Evolutionary conservation across 2,329 filamentous ascomycete genomes (phyloP).

Genomic region (Trichoderma harzianum): DNA sequence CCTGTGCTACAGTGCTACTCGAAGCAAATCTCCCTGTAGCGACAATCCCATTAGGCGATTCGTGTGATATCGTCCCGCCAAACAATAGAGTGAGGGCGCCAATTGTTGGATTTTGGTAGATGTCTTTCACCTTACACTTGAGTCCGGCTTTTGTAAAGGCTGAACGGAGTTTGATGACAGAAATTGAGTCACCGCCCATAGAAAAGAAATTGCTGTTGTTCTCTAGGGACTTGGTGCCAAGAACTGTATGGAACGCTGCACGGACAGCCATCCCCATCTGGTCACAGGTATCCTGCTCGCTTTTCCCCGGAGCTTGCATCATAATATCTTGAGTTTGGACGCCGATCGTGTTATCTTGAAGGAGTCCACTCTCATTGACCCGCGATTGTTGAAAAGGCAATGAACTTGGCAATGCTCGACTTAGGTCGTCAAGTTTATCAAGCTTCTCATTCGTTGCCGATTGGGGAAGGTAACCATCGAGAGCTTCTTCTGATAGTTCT

Average conservation of each 20-base stretch:
- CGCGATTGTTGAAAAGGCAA: neutral
- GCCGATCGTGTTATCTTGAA: neutral
- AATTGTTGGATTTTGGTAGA: neutral
- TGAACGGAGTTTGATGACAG: neutral
- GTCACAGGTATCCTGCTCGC: neutral
- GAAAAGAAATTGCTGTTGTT: neutral
- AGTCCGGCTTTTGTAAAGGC: neutral
- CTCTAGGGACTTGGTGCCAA: neutral
- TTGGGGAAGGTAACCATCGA: neutral
- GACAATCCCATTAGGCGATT: neutral
- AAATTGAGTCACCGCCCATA: neutral
- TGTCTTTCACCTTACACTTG: neutral
- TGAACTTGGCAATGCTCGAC: neutral
- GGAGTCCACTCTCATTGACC: neutral
- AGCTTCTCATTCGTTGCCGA: neutral
- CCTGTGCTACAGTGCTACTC: neutral
- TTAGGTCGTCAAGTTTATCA: neutral
- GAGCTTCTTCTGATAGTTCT: neutral
- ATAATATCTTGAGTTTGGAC: neutral
- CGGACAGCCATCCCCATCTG: neutral
- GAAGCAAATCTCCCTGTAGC: neutral
- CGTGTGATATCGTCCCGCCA: neutral
- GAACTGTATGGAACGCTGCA: neutral
- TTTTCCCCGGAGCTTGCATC: neutral
- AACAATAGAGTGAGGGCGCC: neutral